phyloP scores from a whole-genome alignment of 805 yeast genomes.

The Clavispora carvajalis region DNA sequence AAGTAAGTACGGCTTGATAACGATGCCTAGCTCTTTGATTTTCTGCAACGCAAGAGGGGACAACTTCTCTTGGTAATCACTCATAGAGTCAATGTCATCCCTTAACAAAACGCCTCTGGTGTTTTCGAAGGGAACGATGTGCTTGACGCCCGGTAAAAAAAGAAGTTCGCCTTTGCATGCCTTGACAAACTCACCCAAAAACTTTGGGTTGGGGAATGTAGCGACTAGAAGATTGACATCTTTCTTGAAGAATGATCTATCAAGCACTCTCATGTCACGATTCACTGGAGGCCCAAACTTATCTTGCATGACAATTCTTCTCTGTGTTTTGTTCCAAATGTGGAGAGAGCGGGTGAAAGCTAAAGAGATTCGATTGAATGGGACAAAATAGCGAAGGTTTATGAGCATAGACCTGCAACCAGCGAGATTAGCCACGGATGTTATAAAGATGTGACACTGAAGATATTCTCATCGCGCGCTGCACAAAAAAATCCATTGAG shows the following conservation, averaged over 20 bases:
- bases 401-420: conserved; percentile 1
- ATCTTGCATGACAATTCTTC: conserved; percentile 23
- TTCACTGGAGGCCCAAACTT: conserved; percentile 61
- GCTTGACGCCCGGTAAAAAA: conserved; percentile 64
- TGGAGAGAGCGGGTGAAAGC: not conserved
- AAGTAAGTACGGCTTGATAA: conserved; percentile 49
- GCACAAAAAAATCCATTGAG: conserved; percentile 3
- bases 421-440: not conserved
- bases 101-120: conserved; percentile 57
- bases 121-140: conserved; percentile 44
- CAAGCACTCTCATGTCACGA: conserved; percentile 59
- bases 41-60: conserved; percentile 39
- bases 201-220: conserved; percentile 59
- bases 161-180: conserved; percentile 55
- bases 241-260: conserved; percentile 56
- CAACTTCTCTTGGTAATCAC: conserved; percentile 33
- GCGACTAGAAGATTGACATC: conserved; percentile 63
- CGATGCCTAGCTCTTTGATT: conserved; percentile 43
- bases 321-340: conserved; percentile 21
- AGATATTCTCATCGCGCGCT: conserved; percentile 10
- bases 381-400: not conserved
- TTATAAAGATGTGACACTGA: not conserved
- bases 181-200: conserved; percentile 58
- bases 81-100: conserved; percentile 40
- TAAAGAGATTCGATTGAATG: not conserved